Evolutionary conservation across 139 green algal species (phyloP).

Genomic region (Limnomonas spitsbergensis): DNA sequence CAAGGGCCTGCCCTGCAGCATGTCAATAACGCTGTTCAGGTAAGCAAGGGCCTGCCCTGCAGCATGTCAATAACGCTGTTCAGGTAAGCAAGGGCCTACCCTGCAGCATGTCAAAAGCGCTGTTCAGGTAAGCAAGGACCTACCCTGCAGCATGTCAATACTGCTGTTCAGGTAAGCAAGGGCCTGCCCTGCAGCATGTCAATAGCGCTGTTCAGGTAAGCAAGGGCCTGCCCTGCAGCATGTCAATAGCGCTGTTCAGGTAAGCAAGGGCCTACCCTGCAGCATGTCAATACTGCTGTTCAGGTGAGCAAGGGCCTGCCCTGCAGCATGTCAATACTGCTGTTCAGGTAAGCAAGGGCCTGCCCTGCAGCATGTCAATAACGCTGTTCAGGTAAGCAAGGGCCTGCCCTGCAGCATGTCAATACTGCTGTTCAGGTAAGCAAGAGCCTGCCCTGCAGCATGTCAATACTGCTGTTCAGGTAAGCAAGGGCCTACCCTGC

Average conservation of each 20-base stretch:
- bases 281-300: background rate
- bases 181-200: background rate
- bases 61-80: background rate
- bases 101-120: background rate
- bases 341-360: background rate
- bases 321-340: background rate
- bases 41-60: background rate
- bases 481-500: background rate
- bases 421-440: constrained; percentile 54
- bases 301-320: background rate
- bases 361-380: background rate
- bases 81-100: background rate
- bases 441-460: background rate
- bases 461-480: background rate
- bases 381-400: background rate
- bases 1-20: background rate
- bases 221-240: background rate
- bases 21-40: background rate
- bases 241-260: background rate
- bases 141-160: background rate
- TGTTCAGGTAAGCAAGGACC: background rate
- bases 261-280: background rate
- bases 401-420: background rate
- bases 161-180: background rate
- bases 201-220: background rate